A percentile compares a stretch with the other conserved stretches of the same genome.
phyloP scores from a whole-genome alignment of 108 stramenopile species.

The Cyclotella sp. region DNA sequence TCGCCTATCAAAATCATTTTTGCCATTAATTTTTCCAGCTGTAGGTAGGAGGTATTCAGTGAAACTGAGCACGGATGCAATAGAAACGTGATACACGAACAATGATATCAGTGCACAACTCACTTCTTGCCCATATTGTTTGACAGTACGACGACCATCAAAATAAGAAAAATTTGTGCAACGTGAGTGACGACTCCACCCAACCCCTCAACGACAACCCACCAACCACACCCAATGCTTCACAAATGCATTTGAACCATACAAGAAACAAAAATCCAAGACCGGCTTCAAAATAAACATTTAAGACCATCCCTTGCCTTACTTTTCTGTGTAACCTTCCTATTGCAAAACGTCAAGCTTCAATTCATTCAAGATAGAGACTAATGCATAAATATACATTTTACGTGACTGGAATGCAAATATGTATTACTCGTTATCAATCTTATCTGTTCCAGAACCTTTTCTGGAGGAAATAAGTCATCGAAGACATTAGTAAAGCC shows the following conservation, averaged over 20 bases:
- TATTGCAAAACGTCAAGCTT: too few species aligned
- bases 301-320: slow-evolving; percentile 51
- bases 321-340: too few species aligned
- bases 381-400: too few species aligned
- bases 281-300: slow-evolving; percentile 49
- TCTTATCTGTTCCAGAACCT: slow-evolving; percentile 6
- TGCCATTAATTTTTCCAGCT: slow-evolving; percentile 61
- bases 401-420: too few species aligned
- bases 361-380: too few species aligned
- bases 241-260: slow-evolving; percentile 32
- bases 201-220: not conserved
- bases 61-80: not conserved
- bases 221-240: slow-evolving; percentile 42
- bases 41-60: not conserved
- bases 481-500: not conserved
- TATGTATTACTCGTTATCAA: too few species aligned
- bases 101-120: not conserved
- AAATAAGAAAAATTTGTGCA: not conserved
- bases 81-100: not conserved
- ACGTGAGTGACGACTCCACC: not conserved
- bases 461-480: not conserved
- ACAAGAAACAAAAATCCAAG: slow-evolving; percentile 41
- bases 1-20: slow-evolving; percentile 72
- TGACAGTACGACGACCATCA: slow-evolving; percentile 55
- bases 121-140: slow-evolving; percentile 55